Evolutionary conservation across 495 filamentous ascomycete genomes (phyloP).

Genomic region (Podospora pseudocomata): DNA sequence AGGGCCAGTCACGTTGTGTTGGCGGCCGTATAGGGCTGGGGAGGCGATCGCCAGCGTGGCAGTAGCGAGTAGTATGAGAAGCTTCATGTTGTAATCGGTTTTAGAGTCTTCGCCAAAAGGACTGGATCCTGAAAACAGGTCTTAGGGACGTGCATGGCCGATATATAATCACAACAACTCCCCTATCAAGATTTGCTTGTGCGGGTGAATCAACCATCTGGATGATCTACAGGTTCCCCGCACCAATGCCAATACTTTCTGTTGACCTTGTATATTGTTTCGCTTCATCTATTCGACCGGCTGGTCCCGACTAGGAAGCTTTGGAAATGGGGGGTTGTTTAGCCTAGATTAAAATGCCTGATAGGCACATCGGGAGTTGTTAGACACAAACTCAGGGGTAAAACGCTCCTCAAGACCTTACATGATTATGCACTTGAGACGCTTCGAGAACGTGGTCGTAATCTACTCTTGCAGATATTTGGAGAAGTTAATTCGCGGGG

Average conservation of each 20-base stretch:
- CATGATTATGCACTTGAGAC: neutral
- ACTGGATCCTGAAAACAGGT: too few species aligned
- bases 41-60: neutral
- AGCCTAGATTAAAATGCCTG: constrained; percentile 1
- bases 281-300: neutral
- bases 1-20: neutral
- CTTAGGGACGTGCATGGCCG: neutral
- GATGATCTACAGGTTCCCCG: neutral
- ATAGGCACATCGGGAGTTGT: constrained; percentile 2
- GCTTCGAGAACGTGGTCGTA: neutral
- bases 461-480: neutral
- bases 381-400: neutral
- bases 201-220: neutral
- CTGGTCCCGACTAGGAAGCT: neutral
- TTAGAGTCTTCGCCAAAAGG: too few species aligned
- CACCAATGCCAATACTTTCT: constrained; percentile 2
- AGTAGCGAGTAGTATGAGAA: neutral
- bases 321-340: constrained; percentile 1
- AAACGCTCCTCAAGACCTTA: neutral
- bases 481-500: neutral
- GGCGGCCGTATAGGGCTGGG: neutral
- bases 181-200: neutral
- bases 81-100: constrained; percentile 1
- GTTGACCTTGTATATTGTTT: neutral
- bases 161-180: neutral